Percentiles rank a stretch among this genome's conserved stretches.
phyloP scores from a whole-genome alignment of 192 early-diverging fungal species.

The Linnemannia hyalina region DNA sequence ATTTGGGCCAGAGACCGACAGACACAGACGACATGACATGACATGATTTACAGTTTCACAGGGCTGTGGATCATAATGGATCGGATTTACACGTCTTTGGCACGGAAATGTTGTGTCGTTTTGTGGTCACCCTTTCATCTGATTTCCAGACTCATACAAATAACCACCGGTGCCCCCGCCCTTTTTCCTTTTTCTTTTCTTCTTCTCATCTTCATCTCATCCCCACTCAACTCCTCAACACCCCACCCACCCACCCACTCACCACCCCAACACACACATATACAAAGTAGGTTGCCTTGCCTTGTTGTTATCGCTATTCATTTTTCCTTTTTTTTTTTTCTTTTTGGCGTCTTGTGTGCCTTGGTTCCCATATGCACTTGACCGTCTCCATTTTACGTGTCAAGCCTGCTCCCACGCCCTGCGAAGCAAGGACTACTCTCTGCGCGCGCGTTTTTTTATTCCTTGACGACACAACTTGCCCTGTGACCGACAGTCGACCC shows the following conservation, averaged over 20 bases:
- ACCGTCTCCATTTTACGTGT: neutral
- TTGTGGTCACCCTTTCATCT: neutral
- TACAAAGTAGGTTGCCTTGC: constrained; percentile 12
- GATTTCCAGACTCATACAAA: neutral
- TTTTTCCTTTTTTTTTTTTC: neutral
- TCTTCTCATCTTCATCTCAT: constrained; percentile 12
- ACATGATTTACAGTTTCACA: neutral
- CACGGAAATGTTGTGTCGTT: neutral
- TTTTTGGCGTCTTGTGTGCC: neutral
- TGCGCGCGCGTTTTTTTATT: neutral
- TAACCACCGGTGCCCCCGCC: neutral
- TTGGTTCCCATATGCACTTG: neutral
- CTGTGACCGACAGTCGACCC: neutral
- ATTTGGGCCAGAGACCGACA: constrained; percentile 5
- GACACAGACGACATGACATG: neutral
- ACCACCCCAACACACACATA: neutral
- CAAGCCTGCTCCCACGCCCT: neutral
- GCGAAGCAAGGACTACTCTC: neutral
- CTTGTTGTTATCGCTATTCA: neutral
- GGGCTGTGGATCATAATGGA: neutral
- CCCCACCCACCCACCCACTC: neutral
- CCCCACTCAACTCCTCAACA: constrained; percentile 3
- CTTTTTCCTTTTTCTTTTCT: constrained; percentile 6
- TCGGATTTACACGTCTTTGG: neutral
- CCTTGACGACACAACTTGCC: constrained; percentile 1